Evolutionary conservation across 148 eudicot species (phyloP), one percentile per base, ranked within the genome.

Genomic region (Diospyros kaki): DNA sequence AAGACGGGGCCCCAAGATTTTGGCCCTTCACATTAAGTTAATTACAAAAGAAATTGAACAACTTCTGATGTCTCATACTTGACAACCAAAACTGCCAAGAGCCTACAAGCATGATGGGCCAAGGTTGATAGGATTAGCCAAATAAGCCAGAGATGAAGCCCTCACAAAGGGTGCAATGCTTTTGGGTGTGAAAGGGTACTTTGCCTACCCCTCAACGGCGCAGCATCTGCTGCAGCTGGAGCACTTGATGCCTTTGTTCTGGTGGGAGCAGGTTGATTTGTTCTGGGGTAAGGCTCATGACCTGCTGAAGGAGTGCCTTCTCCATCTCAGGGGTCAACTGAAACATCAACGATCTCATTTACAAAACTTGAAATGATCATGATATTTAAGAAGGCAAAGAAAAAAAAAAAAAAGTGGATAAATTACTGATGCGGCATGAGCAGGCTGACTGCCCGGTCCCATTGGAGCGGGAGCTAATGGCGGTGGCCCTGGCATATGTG

Each of bases 191-290:
- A 28, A 28, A 28, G 28, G 28, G 28, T 28, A 28, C 28, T 28
- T 28, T 28, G 28, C 28, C 28, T 28, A 28, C 28, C 52, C 52
- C 42, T 90, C 79, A 91, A 45, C 87, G 93, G 14, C 95, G 88
- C 68, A 94, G 88, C 86, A 88, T 87, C 90, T 90, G 97, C 83
- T 86, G 98, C 84, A 94, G 78, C 87, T 92, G 96, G 74, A 92
- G 82, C 45, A 94, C 89, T 86, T 94, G 98, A 67, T 77, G 86
- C 78, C 96, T 85, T 78, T 94, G 98, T 44, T 92, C 98, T 0
- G 93, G 87, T 10, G 97, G 93, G 58, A 94, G 85, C 54, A 72
- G 76, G 79, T 89, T 87, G n/a, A 94, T 92, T 82, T 94, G 96
- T 76, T 94, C 97, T 3, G 81, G 93, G 12, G 97, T 86, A 43